Evolutionary conservation across 1,284 basidiomycete genomes (phyloP), one percentile per base, ranked within the genome.

Genomic region (Stygiomarasmius scandens): DNA sequence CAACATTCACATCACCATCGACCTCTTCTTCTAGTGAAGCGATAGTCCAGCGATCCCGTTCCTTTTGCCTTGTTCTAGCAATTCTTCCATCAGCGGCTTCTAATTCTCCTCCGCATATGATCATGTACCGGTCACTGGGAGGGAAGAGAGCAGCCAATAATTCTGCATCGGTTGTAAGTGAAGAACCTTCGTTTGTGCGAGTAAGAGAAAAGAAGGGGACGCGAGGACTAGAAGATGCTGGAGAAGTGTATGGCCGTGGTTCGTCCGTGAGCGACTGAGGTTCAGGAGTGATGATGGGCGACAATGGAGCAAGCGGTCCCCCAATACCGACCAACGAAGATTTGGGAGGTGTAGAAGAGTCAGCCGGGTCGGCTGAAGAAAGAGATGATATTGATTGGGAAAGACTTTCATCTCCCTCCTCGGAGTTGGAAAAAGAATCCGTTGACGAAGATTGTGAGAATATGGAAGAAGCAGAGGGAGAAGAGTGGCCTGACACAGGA

Each of bases 191-290:
- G n/a, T 78, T 70, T 16, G 87, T 89, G 59, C 86, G 78, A n/a
- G 88, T 90, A 68, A 90, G 87, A 61, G 82, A 87, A 70, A 89
- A 90, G 72, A 90, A 89, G 8, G 87, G 83, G n/a, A 86, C 77
- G 20, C 70, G 58, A 52, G 62, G 47, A 43, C 47, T 36, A 24
- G 36, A 38, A 49, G 48, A 56, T 14, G 3, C 29, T 6, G 54
- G 47, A 24, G 4, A 16, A 48, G 48, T 46, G n/a, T 22, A 22
- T 6, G 25, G 47, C 22, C 47, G 55, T 2, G 22, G n/a, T 22
- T 14, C 20, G 14, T 41, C 44, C 36, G 56, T 36, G 11, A 48
- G 5, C 11, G 48, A 29, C 16, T 24, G 38, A 45, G 34, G 41
- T 32, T 24, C 24, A 16, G 14, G 23, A 65, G 49, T 16, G 64